Evolutionary conservation across 1,284 basidiomycete genomes (phyloP).

Genomic region (Hypsizygus ulmarius): DNA sequence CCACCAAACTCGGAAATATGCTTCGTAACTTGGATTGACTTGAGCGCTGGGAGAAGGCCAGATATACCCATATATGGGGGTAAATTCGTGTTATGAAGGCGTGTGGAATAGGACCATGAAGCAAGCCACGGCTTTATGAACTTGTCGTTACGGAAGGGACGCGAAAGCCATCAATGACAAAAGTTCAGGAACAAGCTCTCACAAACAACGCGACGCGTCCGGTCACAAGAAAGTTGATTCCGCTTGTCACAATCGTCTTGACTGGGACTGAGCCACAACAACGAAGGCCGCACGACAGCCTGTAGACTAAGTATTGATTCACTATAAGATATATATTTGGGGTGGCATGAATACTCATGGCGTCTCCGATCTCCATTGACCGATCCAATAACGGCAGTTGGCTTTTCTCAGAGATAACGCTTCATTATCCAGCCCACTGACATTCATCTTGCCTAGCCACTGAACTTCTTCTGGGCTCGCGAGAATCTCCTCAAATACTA

Average conservation of each 20-base stretch:
- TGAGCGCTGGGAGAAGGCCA: conserved; percentile 90
- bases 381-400: conserved; percentile 61
- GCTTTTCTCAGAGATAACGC: conserved; percentile 50
- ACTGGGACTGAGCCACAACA: not conserved
- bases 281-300: not conserved
- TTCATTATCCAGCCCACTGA: conserved; percentile 45
- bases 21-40: conserved; percentile 79
- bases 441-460: conserved; percentile 49
- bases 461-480: conserved; percentile 29
- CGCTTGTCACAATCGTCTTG: not conserved
- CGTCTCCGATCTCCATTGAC: conserved; percentile 36
- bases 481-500: conserved; percentile 47
- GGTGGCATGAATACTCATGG: not conserved
- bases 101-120: conserved; percentile 1
- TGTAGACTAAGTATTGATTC: not conserved
- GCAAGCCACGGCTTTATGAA: no score
- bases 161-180: no score
- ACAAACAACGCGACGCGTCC: not conserved
- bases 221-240: not conserved
- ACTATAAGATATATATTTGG: not conserved
- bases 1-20: conserved; percentile 83
- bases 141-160: no score
- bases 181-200: not conserved
- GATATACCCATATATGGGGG: conserved; percentile 79
- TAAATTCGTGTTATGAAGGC: not conserved